These are phyloP conservation scores for Parsonsia alboflavescens DNA, from an alignment of 257 asterid genomes.

Conservation along the genomic window DNA sequence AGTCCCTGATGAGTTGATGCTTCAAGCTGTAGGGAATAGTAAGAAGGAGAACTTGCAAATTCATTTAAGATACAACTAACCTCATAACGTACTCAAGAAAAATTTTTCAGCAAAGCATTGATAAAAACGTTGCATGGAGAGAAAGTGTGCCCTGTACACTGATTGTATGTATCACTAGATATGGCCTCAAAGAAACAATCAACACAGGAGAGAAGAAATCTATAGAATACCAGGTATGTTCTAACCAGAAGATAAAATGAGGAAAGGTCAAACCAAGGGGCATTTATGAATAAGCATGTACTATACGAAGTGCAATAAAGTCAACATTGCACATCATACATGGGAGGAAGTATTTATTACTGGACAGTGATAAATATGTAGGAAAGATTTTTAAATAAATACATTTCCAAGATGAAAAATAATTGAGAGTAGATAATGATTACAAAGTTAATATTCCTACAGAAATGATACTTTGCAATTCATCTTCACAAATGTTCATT, in stretches of 20 bases:
- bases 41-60: constrained; percentile 12
- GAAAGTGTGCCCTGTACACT: neutral
- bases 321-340: neutral
- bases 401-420: neutral
- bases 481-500: neutral
- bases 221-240: neutral
- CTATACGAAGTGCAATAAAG: neutral
- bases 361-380: neutral
- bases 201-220: neutral
- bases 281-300: neutral
- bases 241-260: neutral
- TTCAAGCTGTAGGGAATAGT: constrained; percentile 62
- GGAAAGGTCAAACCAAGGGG: neutral
- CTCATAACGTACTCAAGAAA: neutral
- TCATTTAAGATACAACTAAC: constrained; percentile 1
- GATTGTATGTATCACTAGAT: neutral
- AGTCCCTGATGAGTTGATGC: constrained; percentile 89
- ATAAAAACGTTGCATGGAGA: too few relatives aligned
- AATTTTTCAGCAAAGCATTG: neutral
- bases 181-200: neutral
- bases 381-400: neutral
- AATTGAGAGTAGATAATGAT: neutral
- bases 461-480: neutral
- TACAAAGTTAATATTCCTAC: neutral
- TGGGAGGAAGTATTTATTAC: neutral